Conservation (phyloP, 257 asterid genomes). For the Perilla frutescens region DNA sequence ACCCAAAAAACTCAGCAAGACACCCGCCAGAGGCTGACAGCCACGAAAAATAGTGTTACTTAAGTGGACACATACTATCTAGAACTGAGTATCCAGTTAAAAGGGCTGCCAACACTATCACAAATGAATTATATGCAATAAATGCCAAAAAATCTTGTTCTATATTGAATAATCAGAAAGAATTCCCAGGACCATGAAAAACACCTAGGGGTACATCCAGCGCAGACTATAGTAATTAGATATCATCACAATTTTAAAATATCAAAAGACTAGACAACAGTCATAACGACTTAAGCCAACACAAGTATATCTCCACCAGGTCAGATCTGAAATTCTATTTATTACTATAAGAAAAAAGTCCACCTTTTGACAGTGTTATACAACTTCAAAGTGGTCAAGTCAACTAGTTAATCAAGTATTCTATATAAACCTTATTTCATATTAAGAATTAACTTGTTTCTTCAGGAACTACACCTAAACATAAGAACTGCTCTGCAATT, state of each 20-base stretch:
- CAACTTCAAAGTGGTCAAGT: constrained; percentile 11
- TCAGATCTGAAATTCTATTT: too few relatives aligned
- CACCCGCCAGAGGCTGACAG: not conserved
- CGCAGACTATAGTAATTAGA: not conserved
- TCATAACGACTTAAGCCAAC: too few relatives aligned
- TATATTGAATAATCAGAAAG: too few relatives aligned
- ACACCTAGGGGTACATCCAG: not conserved
- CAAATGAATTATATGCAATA: too few relatives aligned
- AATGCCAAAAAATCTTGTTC: too few relatives aligned
- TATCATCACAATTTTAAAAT: not conserved
- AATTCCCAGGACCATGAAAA: too few relatives aligned
- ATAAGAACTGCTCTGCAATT: not conserved
- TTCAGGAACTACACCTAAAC: not conserved
- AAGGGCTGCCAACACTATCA: not conserved
- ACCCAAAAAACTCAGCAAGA: not conserved
- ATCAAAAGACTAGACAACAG: not conserved
- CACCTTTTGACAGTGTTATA: too few relatives aligned
- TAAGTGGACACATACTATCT: not conserved
- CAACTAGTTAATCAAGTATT: not conserved
- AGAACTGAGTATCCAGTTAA: not conserved
- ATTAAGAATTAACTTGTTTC: not conserved
- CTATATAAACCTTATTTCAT: not conserved
- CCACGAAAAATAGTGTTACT: not conserved
- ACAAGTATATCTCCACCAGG: too few relatives aligned
- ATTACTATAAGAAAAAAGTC: too few relatives aligned